Evolutionary conservation across 768 basidiomycete species (phyloP).

Genomic region (Chlorophyllum brunneum): DNA sequence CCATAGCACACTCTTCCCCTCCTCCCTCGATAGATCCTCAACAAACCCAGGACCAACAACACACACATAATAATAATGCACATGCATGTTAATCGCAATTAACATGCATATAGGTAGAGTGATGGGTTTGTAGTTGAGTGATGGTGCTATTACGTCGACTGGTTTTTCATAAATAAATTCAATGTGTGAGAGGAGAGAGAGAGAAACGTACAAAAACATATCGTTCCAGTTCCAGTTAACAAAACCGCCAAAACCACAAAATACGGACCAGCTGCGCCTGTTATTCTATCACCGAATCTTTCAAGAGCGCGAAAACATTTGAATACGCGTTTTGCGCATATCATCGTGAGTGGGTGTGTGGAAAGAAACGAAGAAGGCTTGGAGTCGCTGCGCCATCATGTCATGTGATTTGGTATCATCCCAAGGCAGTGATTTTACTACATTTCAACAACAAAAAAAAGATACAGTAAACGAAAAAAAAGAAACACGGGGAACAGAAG

Average conservation of each 20-base stretch:
- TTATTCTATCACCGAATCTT: conserved; percentile 69
- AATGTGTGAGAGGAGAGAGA: background rate
- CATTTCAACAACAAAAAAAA: too few species aligned
- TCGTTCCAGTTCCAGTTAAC: conserved; percentile 61
- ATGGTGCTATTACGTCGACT: conserved; percentile 81
- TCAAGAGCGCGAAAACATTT: conserved; percentile 62
- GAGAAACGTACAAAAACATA: conserved; percentile 76
- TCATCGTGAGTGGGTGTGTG: conserved; percentile 25
- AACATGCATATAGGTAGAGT: conserved; percentile 68
- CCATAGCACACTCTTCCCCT: conserved; percentile 51
- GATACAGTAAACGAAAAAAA: too few species aligned
- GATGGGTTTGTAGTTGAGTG: conserved; percentile 54
- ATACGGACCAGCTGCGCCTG: conserved; percentile 87
- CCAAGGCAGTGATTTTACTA: too few species aligned
- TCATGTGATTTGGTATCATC: too few species aligned
- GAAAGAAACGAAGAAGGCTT: too few species aligned
- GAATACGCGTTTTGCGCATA: conserved; percentile 44
- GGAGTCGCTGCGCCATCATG: too few species aligned
- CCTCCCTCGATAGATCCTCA: conserved; percentile 45
- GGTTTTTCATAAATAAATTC: background rate
- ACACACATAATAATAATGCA: conserved; percentile 85
- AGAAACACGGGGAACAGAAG: too few species aligned
- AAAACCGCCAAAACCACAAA: conserved; percentile 81
- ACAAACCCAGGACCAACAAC: conserved; percentile 79
- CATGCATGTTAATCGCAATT: conserved; percentile 70